A percentile compares a stretch with the other conserved stretches of the same genome.
These are phyloP conservation scores for Neofusicoccum sp. DNA, from an alignment of 2,329 filamentous ascomycete genomes.

Conservation along the genomic window DNA sequence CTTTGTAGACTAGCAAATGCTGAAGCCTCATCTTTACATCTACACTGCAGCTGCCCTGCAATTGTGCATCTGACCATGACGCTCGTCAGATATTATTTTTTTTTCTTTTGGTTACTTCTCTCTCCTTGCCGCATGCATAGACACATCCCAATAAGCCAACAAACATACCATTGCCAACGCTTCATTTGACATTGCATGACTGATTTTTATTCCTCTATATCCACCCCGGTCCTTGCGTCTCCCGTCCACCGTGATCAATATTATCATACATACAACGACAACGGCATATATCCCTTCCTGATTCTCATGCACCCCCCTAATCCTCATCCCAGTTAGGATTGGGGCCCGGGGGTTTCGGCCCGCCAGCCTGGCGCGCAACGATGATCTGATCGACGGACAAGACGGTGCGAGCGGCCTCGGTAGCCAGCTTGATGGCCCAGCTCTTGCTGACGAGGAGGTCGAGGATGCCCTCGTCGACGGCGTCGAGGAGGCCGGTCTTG, in stretches of 20 bases:
- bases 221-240: background rate
- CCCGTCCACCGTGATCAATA: background rate
- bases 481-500: conserved; percentile 78
- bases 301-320: conserved; percentile 28
- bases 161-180: no score
- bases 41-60: no score
- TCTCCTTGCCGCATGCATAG: no score
- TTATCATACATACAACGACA: conserved; percentile 7
- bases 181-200: background rate
- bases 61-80: no score
- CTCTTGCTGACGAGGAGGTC: conserved; percentile 90
- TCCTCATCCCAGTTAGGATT: conserved; percentile 81
- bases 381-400: conserved; percentile 99
- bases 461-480: conserved; percentile 84
- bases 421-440: conserved; percentile 97
- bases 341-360: conserved; percentile 92
- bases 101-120: no score
- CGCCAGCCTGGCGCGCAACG: conserved; percentile 93
- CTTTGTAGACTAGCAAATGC: no score
- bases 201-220: conserved; percentile 12
- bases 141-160: no score
- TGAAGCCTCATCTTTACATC: no score
- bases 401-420: conserved; percentile 90
- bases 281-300: no score
- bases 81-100: no score